A percentile compares a stretch with the other conserved stretches of the same genome.
These are phyloP conservation scores for Talinum fruticosum DNA, from an alignment of 148 eudicot species.

Conservation along the genomic window DNA sequence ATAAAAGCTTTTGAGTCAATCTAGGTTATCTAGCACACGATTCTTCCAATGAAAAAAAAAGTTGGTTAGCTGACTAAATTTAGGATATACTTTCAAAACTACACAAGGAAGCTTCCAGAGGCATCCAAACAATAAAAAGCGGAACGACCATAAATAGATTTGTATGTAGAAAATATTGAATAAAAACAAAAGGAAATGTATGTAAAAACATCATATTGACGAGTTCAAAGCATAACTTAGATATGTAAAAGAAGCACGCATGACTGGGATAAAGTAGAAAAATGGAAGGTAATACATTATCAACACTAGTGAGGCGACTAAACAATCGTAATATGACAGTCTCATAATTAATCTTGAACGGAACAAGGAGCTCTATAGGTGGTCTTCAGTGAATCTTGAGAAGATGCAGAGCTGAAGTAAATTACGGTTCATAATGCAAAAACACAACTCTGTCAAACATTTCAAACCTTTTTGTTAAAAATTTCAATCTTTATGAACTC, in stretches of 20 bases:
- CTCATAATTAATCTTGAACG: too few species aligned
- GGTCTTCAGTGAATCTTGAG: constrained; percentile 39
- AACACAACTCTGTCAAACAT: neutral
- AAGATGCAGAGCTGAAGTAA: constrained; percentile 34
- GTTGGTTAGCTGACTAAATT: neutral
- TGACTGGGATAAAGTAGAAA: neutral
- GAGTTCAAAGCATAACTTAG: neutral
- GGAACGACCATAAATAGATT: too few species aligned
- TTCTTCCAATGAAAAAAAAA: neutral
- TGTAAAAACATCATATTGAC: neutral
- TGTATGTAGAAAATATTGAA: too few species aligned
- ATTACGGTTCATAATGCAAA: constrained; percentile 26
- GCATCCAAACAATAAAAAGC: neutral
- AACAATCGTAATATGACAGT: neutral
- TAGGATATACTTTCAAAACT: neutral
- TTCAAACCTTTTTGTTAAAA: constrained; percentile 1
- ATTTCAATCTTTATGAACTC: too few species aligned
- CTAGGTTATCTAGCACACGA: neutral
- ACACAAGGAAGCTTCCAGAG: neutral
- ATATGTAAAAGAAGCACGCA: too few species aligned
- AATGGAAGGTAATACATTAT: too few species aligned
- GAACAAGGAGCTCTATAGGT: constrained; percentile 4
- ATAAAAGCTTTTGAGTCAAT: neutral
- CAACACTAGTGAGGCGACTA: neutral
- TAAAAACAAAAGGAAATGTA: neutral